Evolutionary conservation across 805 yeast species (phyloP), one percentile per base, ranked within the genome.

Genomic region (Saccharomycopsis selenospora): DNA sequence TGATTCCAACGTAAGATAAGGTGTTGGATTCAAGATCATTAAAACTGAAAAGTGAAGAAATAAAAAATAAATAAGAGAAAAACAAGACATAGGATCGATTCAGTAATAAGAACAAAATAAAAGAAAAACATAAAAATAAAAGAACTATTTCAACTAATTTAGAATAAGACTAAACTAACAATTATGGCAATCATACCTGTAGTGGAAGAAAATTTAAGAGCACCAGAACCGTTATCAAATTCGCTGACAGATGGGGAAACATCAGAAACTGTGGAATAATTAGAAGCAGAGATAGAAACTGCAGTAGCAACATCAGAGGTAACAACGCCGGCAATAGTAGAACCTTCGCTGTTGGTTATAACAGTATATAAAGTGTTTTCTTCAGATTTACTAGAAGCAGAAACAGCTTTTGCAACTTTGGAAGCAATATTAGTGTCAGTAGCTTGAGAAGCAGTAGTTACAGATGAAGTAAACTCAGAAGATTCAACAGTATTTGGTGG

Each of bases 241-340:
- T 33, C 20, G 18, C 38, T 33, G 18, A 33, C 38, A 10, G 18
- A 7, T 14, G 38, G 8, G 22, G 17, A 8, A 14, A 28, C 30
- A n/a, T 47, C 22, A 23, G 24, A 10, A 24, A 22, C 25, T 4
- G 51, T 24, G 24, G 27, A 11, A 13, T n/a, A 11, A 11, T 13
- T 30, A 29, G 43, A 3, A 8, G 5, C n/a, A 20, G 43, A 36
- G 17, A 40, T 43, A 22, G 26, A 4, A 14, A 51, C 24, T 20
- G 18, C 18, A 23, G 53, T 25, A 6, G 49, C 23, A 45, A 38
- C 40, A 47, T 42, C 24, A 42, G 43, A 41, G 40, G 55, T 56
- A 30, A 58, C 47, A 18, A 60, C 49, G 23, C 53, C 40, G 27
- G 61, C 46, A n/a, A 61, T 38, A 25, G 57, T 29, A 28, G 13